phyloP scores from a whole-genome alignment of 2,329 filamentous ascomycete genomes.

The Colletotrichum sp. region DNA sequence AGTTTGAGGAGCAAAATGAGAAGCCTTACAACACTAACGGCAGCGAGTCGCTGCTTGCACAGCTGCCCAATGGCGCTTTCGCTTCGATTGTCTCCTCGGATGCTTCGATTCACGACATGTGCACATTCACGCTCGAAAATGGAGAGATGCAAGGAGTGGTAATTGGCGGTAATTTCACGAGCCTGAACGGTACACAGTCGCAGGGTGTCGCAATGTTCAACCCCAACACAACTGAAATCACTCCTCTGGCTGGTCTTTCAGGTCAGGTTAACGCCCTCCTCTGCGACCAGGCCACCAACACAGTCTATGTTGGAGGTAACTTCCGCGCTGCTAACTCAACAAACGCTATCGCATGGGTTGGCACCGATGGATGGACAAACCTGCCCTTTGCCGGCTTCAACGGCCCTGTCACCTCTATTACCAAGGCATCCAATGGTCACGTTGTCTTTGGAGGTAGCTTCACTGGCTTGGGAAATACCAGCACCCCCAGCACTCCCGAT shows the following conservation, averaged over 20 bases:
- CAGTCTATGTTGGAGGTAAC: slow-evolving; percentile 90
- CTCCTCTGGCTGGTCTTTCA: slow-evolving; percentile 78
- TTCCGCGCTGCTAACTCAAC: slow-evolving; percentile 83
- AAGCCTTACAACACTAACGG: slow-evolving; percentile 72
- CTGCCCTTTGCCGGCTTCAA: slow-evolving; percentile 95
- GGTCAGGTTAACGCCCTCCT: slow-evolving; percentile 83
- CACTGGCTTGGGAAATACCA: slow-evolving; percentile 84
- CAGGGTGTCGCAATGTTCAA: slow-evolving; percentile 84
- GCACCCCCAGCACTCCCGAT: slow-evolving; percentile 68
- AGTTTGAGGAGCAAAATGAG: slow-evolving; percentile 82
- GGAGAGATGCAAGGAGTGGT: slow-evolving; percentile 76
- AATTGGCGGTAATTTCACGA: slow-evolving; percentile 95
- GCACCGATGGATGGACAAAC: slow-evolving; percentile 72
- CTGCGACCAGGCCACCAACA: slow-evolving; percentile 78
- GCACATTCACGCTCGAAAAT: slow-evolving; percentile 72
- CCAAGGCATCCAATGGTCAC: slow-evolving; percentile 78
- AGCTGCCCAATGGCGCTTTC: slow-evolving; percentile 86
- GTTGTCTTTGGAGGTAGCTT: slow-evolving; percentile 94
- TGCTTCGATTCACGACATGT: slow-evolving; percentile 88
- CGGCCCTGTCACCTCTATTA: slow-evolving; percentile 86
- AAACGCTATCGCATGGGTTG: slow-evolving; percentile 86
- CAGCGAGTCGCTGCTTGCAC: slow-evolving; percentile 79
- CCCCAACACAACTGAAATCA: slow-evolving; percentile 71
- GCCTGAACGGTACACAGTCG: slow-evolving; percentile 77
- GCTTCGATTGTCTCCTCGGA: slow-evolving; percentile 77